phyloP scores from a whole-genome alignment of 2,329 filamentous ascomycete genomes.

The Claviceps fusiformis region DNA sequence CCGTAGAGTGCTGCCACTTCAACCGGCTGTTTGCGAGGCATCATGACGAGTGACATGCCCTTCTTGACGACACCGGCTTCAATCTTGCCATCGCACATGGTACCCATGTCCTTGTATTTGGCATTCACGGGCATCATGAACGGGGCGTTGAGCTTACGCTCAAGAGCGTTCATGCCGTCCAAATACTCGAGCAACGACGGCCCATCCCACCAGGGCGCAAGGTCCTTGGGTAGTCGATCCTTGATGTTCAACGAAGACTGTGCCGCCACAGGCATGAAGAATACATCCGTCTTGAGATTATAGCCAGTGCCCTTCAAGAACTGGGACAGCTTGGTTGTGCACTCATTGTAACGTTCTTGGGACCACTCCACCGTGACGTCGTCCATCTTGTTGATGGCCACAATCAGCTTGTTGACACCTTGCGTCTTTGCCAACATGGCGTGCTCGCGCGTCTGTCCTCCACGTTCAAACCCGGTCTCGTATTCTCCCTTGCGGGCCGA shows the following conservation, averaged over 20 bases:
- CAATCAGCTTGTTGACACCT: conserved; percentile 90
- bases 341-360: conserved; percentile 84
- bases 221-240: conserved; percentile 62
- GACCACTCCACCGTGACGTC: conserved; percentile 95
- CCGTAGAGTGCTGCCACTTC: conserved; percentile 79
- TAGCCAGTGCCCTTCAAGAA: conserved; percentile 91
- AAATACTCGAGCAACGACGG: conserved; percentile 90
- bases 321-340: conserved; percentile 70
- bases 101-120: conserved; percentile 96
- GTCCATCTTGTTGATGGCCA: conserved; percentile 99
- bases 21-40: conserved; percentile 81
- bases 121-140: conserved; percentile 98
- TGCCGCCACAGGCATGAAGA: conserved; percentile 92
- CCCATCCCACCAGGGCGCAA: conserved; percentile 74
- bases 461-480: conserved; percentile 93
- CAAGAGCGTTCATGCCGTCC: conserved; percentile 82
- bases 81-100: conserved; percentile 94
- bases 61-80: conserved; percentile 93
- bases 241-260: conserved; percentile 81
- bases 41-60: conserved; percentile 73
- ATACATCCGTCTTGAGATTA: conserved; percentile 84
- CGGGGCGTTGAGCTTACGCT: conserved; percentile 91
- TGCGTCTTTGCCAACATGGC: conserved; percentile 97
- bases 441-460: conserved; percentile 93
- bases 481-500: conserved; percentile 96